A percentile compares a stretch with the other conserved stretches of the same genome.
Evolutionary conservation across 1,139 yeast species (phyloP).

Genomic region (Hyphopichia wangnamkhiaoensis): DNA sequence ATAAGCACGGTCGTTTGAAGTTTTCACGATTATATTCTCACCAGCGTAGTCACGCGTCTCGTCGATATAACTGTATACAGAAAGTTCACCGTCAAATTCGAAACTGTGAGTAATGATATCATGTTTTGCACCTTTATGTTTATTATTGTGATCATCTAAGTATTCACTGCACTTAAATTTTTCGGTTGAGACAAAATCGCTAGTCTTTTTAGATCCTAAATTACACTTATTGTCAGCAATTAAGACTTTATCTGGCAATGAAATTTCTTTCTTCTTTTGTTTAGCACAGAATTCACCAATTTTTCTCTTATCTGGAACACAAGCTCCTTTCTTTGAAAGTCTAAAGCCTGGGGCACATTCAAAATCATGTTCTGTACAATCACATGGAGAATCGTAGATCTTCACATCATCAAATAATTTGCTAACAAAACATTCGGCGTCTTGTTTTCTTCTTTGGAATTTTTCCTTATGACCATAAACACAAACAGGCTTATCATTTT

Average conservation of each 20-base stretch:
- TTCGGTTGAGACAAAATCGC: conserved; percentile 27
- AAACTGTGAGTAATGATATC: conserved; percentile 19
- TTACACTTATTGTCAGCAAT: conserved; percentile 54
- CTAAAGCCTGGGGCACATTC: conserved; percentile 71
- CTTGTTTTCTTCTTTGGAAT: conserved; percentile 66
- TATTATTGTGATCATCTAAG: conserved; percentile 29
- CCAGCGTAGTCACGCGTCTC: conserved; percentile 44
- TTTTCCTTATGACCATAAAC: conserved; percentile 72
- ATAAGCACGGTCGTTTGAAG: conserved; percentile 50
- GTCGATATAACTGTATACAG: conserved; percentile 59
- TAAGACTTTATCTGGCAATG: conserved; percentile 38
- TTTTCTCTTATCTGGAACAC: conserved; percentile 52
- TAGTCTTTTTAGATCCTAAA: conserved; percentile 26
- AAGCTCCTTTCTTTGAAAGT: conserved; percentile 42
- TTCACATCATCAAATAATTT: conserved; percentile 60
- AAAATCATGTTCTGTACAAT: conserved; percentile 64
- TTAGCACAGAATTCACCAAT: conserved; percentile 29
- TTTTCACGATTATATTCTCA: conserved; percentile 72
- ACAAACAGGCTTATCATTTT: conserved; percentile 58
- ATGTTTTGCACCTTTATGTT: conserved; percentile 20
- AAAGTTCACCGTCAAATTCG: conserved; percentile 47
- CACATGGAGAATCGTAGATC: conserved; percentile 59
- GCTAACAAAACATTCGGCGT: conserved; percentile 68
- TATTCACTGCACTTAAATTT: conserved; percentile 35
- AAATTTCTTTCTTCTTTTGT: conserved; percentile 21